A percentile compares a stretch with the other conserved stretches of the same genome.
Evolutionary conservation across 2,329 filamentous ascomycete species (phyloP).

Genomic region (Cercospora janseana): DNA sequence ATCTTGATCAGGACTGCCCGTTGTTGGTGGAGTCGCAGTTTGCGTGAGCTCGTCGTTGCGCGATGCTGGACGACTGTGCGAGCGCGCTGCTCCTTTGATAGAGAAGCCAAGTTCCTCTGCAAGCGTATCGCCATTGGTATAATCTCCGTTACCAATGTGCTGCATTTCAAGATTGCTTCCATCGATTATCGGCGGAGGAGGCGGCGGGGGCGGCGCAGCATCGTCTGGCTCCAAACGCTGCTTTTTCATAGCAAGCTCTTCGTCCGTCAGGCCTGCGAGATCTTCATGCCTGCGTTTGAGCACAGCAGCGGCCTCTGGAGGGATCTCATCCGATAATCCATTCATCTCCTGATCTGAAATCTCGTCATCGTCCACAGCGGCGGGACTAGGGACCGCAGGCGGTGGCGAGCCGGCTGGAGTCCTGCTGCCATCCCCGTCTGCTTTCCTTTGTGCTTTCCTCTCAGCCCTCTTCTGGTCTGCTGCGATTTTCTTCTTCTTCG

Average conservation of each 20-base stretch:
- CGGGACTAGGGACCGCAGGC: constrained; percentile 23
- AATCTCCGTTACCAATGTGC: constrained; percentile 16
- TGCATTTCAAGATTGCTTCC: constrained; percentile 18
- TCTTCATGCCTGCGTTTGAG: constrained; percentile 33
- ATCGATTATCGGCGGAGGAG: constrained; percentile 40
- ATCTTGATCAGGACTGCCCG: constrained; percentile 38
- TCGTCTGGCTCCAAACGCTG: constrained; percentile 32
- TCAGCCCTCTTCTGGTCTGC: constrained; percentile 65
- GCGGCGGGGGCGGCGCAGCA: constrained; percentile 41
- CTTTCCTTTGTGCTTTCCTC: constrained; percentile 39
- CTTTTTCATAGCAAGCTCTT: constrained; percentile 33
- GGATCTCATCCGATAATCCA: constrained; percentile 27
- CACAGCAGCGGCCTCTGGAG: constrained; percentile 23
- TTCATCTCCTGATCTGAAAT: constrained; percentile 34
- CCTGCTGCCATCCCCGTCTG: constrained; percentile 22
- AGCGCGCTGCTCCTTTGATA: constrained; percentile 31
- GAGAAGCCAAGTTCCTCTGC: constrained; percentile 30
- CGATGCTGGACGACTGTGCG: constrained; percentile 22
- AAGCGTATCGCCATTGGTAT: constrained; percentile 11
- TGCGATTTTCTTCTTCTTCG: constrained; percentile 70
- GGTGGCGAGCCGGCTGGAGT: constrained; percentile 34
- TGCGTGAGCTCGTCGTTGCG: constrained; percentile 41
- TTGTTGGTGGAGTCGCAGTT: constrained; percentile 46
- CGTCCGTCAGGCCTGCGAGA: constrained; percentile 39
- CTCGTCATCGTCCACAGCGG: constrained; percentile 29